Base-by-base conservation (phyloP, 2,329 filamentous ascomycete species). In the Fonsecaea monophora region DNA sequence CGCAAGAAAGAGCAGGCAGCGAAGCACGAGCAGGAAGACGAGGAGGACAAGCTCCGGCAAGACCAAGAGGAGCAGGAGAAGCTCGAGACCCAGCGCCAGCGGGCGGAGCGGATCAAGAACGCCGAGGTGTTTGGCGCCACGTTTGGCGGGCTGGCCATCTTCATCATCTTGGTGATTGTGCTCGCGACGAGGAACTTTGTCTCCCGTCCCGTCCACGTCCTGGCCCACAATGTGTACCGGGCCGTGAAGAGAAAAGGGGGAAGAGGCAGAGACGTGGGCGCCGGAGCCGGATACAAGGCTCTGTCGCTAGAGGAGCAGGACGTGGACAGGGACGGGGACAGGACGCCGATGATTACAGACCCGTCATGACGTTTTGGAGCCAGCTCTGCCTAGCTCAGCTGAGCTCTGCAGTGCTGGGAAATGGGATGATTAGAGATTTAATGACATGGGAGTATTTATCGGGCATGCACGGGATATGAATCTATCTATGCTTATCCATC, bases 151-250 rank as follows among this genome's bases (percentile, higher is more conserved):
- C 25, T 69, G 53, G 62, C 37, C 4, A 53, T 60, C n/a, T 18
- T 67, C 18, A 54, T 67, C 56, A 45, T 67, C 48, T 30, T 69
- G 6, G 40, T 69, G 18, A 57, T 63, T 34, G 58, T 69, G 32
- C 55, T 69, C 45, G 62, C 58, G n/a, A 67, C 67, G 54, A 67
- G 62, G 62, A 69, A 67, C n/a, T 58, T 65, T 53, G 60, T 65
- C n/a, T 65, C 64, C 10, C 58, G 67, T 1, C 67, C 67, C 12
- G 48, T 67, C 3, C 65, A 69, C 48, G 58, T 53, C 12, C 25
- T 67, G 37, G 61, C 58, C 5, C 37, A 34, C 10, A 63, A 63
- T 3, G 59, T 62, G 10, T 69, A 62, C 25, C 50, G 48, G 32
- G 42, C 50, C 8, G n/a, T 69, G 8, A 53, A 18, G 18, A 38